Evolutionary conservation across 1,139 yeast genomes (phyloP).

Genomic region (Yamadazyma jaroonii): DNA sequence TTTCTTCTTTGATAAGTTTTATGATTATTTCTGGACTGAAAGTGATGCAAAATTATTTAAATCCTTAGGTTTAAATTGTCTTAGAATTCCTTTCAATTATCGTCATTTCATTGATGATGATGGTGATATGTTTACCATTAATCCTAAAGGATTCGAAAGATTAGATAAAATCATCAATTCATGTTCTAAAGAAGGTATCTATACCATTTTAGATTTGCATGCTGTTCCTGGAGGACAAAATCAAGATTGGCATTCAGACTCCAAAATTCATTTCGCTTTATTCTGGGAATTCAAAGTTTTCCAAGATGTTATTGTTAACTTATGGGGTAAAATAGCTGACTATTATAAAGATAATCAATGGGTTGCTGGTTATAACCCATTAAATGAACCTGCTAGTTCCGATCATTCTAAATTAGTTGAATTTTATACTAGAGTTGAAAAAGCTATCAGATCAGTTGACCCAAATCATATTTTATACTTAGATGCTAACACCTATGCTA

Average conservation of each 20-base stretch:
- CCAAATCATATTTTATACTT: constrained; percentile 43
- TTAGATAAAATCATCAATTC: constrained; percentile 37
- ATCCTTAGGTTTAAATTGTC: constrained; percentile 39
- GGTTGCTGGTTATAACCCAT: constrained; percentile 49
- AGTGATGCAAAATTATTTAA: constrained; percentile 40
- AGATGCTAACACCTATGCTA: constrained; percentile 47
- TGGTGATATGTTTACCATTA: constrained; percentile 34
- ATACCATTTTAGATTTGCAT: constrained; percentile 44
- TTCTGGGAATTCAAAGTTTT: constrained; percentile 46
- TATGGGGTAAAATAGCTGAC: constrained; percentile 40
- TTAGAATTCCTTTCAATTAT: constrained; percentile 47
- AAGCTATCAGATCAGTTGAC: constrained; percentile 36
- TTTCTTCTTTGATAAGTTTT: constrained; percentile 44
- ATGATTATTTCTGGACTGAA: constrained; percentile 48
- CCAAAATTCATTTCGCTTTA: constrained; percentile 38
- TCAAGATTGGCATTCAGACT: constrained; percentile 50
- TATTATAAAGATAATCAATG: constrained; percentile 40
- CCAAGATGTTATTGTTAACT: constrained; percentile 39
- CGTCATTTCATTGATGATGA: constrained; percentile 43
- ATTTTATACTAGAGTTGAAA: constrained; percentile 32
- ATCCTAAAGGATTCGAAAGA: constrained; percentile 38
- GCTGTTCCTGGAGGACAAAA: constrained; percentile 49
- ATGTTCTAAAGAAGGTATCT: constrained; percentile 37
- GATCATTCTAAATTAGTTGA: constrained; percentile 35
- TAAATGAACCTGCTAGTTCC: constrained; percentile 45